Evolutionary conservation across 805 yeast genomes (phyloP), one percentile per base, ranked within the genome.

Genomic region (Komagataella kurtzmanii): DNA sequence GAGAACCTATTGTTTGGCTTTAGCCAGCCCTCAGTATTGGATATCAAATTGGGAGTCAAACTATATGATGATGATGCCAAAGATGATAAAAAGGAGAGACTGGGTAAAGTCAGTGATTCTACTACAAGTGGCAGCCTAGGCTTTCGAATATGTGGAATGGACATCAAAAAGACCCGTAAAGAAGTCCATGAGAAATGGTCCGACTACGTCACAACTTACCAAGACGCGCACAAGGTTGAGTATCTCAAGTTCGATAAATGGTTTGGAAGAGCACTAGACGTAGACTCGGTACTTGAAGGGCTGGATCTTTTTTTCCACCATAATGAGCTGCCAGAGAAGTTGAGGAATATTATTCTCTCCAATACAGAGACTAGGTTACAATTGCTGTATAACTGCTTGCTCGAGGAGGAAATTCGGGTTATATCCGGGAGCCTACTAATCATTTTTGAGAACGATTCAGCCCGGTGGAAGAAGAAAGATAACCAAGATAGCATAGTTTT

Each of bases 101-200:
- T 91, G 59, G 68, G 65, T 24, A 65, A 72, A 23, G 97, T 93
- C 0, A 76, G 93, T 47, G 61, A 67, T 1, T 53, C 68, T 0
- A 91, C 98, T 1, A 91, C 98, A 0, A 83, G 93, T 47, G 96
- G 97, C 0, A 69, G 82, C 3, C 69, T 87, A 10, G 75, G 80
- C 17, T 81, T 84, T 56, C 70, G 99, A 54, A 79, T 91, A 3
- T 90, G 98, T 59, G 99, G 99, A 0, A 86, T 91, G 91, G 82
- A 81, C 54, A 65, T 83, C 4, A 72, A 64, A 56, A 53, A 58
- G 24, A 47, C 51, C 45, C 58, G 58, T 10, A 8, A 14, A 30
- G 14, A 30, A 30, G 40, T 30, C 4, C 52, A 46, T 12, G 47
- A 50, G 8, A 10, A 14, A 30, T 30, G 40, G 40, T 7, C 40